Conservation (phyloP, 2,329 filamentous ascomycete genomes). For the Fusarium nelsonii region DNA sequence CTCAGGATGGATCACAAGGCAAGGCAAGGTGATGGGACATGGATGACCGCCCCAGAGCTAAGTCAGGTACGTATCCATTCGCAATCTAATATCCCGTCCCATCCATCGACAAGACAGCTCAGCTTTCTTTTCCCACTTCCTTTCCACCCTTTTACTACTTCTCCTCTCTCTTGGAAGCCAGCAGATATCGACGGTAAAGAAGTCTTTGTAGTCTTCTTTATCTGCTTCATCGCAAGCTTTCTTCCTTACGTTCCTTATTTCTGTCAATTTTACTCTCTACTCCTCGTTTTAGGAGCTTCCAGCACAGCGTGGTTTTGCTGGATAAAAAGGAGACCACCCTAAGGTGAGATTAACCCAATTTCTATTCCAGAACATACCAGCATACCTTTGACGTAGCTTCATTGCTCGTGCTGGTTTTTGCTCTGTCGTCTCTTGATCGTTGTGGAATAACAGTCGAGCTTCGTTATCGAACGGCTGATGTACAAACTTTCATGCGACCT, state of each 20-base stretch:
- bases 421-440: slow-evolving; percentile 17
- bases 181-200: slow-evolving; percentile 28
- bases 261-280: slow-evolving; percentile 10
- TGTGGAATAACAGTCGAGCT: slow-evolving; percentile 27
- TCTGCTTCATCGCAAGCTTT: slow-evolving; percentile 31
- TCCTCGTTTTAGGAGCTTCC: slow-evolving; percentile 21
- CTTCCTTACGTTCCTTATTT: slow-evolving; percentile 30
- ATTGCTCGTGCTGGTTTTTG: slow-evolving; percentile 13
- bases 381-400: slow-evolving; percentile 19
- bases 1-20: slow-evolving; percentile 39
- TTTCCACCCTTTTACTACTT: slow-evolving; percentile 18
- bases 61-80: slow-evolving; percentile 41
- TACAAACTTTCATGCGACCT: slow-evolving; percentile 14
- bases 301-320: slow-evolving; percentile 36
- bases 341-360: slow-evolving; percentile 40
- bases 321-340: slow-evolving; percentile 37
- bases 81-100: slow-evolving; percentile 43
- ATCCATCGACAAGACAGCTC: slow-evolving; percentile 38
- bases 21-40: slow-evolving; percentile 25
- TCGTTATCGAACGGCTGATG: slow-evolving; percentile 14
- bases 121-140: slow-evolving; percentile 26
- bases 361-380: slow-evolving; percentile 19
- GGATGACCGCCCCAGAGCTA: slow-evolving; percentile 10
- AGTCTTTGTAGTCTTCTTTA: slow-evolving; percentile 26
- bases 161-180: slow-evolving; percentile 32